Percentiles rank a stretch among this genome's conserved stretches.
These are phyloP conservation scores for Cytospora leucostoma DNA, from an alignment of 2,329 filamentous ascomycete species.

Conservation along the genomic window DNA sequence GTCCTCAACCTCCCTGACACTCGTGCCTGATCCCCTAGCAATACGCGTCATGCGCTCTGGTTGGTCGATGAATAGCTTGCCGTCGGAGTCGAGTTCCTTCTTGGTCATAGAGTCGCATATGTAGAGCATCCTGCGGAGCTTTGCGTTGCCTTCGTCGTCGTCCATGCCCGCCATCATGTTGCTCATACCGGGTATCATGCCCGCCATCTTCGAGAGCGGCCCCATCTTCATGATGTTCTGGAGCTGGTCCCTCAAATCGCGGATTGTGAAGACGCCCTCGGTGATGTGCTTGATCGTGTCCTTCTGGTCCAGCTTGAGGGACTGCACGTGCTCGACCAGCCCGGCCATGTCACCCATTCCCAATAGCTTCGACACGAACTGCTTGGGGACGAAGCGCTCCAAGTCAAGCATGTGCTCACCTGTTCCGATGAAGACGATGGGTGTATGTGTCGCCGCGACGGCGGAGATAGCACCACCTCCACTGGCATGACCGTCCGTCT, in stretches of 20 bases:
- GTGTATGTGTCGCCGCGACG: conserved; percentile 92
- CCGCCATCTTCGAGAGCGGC: conserved; percentile 92
- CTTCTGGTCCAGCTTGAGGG: conserved; percentile 93
- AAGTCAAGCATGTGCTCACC: conserved; percentile 96
- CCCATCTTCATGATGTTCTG: conserved; percentile 99
- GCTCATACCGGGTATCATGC: conserved; percentile 95
- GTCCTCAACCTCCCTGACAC: conserved; percentile 90
- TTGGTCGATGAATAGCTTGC: conserved; percentile 90
- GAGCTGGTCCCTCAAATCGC: conserved; percentile 91
- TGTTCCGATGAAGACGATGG: conserved; percentile 97
- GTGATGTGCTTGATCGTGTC: conserved; percentile 99
- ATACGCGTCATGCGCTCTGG: conserved; percentile 91
- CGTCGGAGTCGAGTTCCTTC: conserved; percentile 92
- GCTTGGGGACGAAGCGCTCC: conserved; percentile 87
- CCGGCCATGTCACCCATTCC: conserved; percentile 98
- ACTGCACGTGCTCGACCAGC: conserved; percentile 93
- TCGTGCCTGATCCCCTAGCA: conserved; percentile 85
- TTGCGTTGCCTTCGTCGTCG: conserved; percentile 90
- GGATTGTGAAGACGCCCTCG: conserved; percentile 92
- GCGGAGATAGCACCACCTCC: conserved; percentile 97
- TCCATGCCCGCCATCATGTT: conserved; percentile 96
- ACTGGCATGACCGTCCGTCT: conserved; percentile 93
- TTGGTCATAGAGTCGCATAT: conserved; percentile 98
- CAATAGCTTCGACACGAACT: conserved; percentile 90
- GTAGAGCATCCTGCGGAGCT: conserved; percentile 97